phyloP scores from a whole-genome alignment of 2,329 filamentous ascomycete species.

The Cladosporium phlei region DNA sequence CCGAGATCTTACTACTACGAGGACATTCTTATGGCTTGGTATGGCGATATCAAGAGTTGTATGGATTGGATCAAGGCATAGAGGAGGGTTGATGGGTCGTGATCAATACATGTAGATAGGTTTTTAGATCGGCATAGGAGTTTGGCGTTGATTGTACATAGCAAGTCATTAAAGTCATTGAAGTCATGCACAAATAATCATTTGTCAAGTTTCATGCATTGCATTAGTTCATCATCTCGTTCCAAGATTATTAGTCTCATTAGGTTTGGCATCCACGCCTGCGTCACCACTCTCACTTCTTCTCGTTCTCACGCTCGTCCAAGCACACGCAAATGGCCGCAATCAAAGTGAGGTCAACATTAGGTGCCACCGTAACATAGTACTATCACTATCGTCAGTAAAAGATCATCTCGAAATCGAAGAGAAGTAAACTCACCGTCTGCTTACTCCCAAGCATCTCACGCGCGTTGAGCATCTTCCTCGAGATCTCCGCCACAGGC shows the following conservation, averaged over 20 bases:
- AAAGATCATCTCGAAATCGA: neutral
- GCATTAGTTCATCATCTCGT: no score
- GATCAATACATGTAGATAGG: no score
- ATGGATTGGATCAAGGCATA: constrained; percentile 34
- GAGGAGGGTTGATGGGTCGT: no score
- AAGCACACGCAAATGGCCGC: constrained; percentile 63
- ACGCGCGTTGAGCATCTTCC: constrained; percentile 54
- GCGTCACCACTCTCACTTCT: neutral
- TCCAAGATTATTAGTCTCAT: no score
- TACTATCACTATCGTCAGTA: constrained; percentile 39
- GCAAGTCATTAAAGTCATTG: no score
- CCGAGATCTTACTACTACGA: constrained; percentile 41
- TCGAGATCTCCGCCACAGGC: constrained; percentile 55
- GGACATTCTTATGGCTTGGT: constrained; percentile 41
- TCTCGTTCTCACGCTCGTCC: constrained; percentile 60
- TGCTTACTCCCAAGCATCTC: constrained; percentile 59
- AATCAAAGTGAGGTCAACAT: constrained; percentile 62
- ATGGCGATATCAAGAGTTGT: constrained; percentile 39
- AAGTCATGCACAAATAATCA: no score
- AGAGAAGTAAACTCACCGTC: constrained; percentile 36
- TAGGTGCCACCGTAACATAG: constrained; percentile 57
- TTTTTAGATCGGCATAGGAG: no score
- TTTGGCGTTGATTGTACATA: no score
- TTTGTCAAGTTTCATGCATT: no score
- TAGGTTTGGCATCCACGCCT: neutral